phyloP scores from a whole-genome alignment of 164 flowering plant species.

The Dillenia turbinata region DNA sequence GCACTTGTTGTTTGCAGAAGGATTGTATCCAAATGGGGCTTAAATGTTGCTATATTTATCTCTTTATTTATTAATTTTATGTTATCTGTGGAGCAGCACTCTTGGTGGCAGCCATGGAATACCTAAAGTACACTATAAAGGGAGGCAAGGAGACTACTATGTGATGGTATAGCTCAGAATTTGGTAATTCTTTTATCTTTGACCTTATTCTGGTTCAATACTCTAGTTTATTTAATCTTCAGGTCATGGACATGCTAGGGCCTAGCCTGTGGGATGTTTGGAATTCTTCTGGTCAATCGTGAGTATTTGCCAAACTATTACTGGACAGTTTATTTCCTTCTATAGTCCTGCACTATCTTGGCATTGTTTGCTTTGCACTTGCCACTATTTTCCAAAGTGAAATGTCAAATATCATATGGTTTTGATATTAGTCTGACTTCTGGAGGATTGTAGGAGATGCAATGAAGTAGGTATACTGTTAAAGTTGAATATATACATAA shows the following conservation, averaged over 20 bases:
- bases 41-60: background rate
- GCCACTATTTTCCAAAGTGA: no score
- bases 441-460: no score
- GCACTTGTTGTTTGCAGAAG: background rate
- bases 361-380: no score
- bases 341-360: no score
- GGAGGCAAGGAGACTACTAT: slow-evolving; percentile 86
- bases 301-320: slow-evolving; percentile 23
- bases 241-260: slow-evolving; percentile 97
- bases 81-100: slow-evolving; percentile 33
- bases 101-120: slow-evolving; percentile 90
- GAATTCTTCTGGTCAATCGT: slow-evolving; percentile 87
- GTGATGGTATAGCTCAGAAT: slow-evolving; percentile 53
- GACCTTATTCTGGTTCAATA: background rate
- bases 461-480: no score
- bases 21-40: background rate
- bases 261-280: slow-evolving; percentile 96
- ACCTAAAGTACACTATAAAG: slow-evolving; percentile 84
- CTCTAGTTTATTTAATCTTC: slow-evolving; percentile 8
- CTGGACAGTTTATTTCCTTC: no score
- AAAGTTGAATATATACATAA: no score
- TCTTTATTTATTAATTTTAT: slow-evolving; percentile 1
- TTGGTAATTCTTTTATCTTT: background rate
- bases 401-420: no score
- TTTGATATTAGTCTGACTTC: no score